Conservation (phyloP, 257 asterid species). For the Rubia yunnanensis region DNA sequence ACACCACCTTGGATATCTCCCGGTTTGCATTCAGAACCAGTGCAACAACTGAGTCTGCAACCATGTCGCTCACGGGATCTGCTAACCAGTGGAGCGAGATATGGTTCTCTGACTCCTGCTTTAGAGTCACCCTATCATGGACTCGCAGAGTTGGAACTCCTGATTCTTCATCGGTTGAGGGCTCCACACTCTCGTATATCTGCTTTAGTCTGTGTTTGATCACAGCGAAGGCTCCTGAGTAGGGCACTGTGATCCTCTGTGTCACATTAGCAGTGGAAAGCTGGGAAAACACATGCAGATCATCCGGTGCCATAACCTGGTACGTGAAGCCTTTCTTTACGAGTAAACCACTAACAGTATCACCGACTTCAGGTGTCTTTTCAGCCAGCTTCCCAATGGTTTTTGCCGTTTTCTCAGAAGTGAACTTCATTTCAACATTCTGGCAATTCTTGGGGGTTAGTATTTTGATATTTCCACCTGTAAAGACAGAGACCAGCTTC, state of each 20-base stretch:
- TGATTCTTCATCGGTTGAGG: constrained; percentile 66
- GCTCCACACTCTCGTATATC: constrained; percentile 78
- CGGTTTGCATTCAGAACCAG: constrained; percentile 73
- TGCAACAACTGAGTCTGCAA: constrained; percentile 84
- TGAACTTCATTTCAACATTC: constrained; percentile 82
- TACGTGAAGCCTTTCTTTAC: constrained; percentile 94
- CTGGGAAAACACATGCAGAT: constrained; percentile 85
- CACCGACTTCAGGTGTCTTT: constrained; percentile 63
- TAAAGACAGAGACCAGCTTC: constrained; percentile 72
- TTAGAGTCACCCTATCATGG: constrained; percentile 70
- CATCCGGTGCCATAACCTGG: constrained; percentile 95
- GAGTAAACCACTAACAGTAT: constrained; percentile 74
- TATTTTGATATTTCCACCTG: constrained; percentile 79
- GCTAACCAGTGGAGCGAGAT: constrained; percentile 92
- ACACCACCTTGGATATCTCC: constrained; percentile 55
- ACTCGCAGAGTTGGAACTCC: constrained; percentile 63
- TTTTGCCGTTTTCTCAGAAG: constrained; percentile 91
- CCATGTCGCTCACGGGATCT: constrained; percentile 94
- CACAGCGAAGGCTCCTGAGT: constrained; percentile 92
- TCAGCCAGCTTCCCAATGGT: constrained; percentile 76
- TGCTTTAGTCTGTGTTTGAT: constrained; percentile 78
- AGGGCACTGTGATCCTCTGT: constrained; percentile 89
- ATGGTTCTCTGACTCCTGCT: constrained; percentile 80
- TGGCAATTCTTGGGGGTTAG: constrained; percentile 92
- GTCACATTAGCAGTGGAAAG: constrained; percentile 74